Evolutionary conservation across 805 yeast species (phyloP).

Genomic region (Candida patagonica): DNA sequence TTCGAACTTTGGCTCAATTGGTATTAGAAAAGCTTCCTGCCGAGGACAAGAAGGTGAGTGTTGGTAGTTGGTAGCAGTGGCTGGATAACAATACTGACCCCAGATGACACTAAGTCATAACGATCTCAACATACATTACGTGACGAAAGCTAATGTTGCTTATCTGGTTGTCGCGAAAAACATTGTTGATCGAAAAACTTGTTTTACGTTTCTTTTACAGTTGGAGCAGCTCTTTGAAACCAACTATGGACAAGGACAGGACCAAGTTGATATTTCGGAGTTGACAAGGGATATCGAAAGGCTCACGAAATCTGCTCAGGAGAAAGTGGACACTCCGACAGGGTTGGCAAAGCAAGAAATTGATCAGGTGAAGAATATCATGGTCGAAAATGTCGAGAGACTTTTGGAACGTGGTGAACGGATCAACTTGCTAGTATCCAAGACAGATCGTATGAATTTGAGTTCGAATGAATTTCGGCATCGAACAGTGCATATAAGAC

Average conservation of each 20-base stretch:
- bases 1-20: slow-evolving; percentile 13
- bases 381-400: slow-evolving; percentile 66
- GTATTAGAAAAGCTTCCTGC: slow-evolving; percentile 19
- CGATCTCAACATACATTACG: slow-evolving; percentile 24
- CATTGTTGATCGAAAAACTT: slow-evolving; percentile 14
- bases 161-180: slow-evolving; percentile 20
- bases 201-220: slow-evolving; percentile 19
- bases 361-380: slow-evolving; percentile 53
- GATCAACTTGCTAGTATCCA: slow-evolving; percentile 61
- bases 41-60: slow-evolving; percentile 21
- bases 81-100: too few relatives aligned
- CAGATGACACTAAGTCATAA: slow-evolving; percentile 25
- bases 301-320: slow-evolving; percentile 10
- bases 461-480: slow-evolving; percentile 62
- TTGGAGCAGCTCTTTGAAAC: slow-evolving; percentile 13
- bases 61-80: too few relatives aligned
- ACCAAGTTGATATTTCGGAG: slow-evolving; percentile 1
- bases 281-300: slow-evolving; percentile 1
- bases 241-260: neutral
- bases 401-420: slow-evolving; percentile 73
- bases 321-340: slow-evolving; percentile 19
- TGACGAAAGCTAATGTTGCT: slow-evolving; percentile 22
- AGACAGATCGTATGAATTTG: slow-evolving; percentile 63
- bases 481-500: slow-evolving; percentile 51
- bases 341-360: slow-evolving; percentile 37